phyloP scores from a whole-genome alignment of 2,329 filamentous ascomycete genomes.

The Raffaelea ambrosiae region DNA sequence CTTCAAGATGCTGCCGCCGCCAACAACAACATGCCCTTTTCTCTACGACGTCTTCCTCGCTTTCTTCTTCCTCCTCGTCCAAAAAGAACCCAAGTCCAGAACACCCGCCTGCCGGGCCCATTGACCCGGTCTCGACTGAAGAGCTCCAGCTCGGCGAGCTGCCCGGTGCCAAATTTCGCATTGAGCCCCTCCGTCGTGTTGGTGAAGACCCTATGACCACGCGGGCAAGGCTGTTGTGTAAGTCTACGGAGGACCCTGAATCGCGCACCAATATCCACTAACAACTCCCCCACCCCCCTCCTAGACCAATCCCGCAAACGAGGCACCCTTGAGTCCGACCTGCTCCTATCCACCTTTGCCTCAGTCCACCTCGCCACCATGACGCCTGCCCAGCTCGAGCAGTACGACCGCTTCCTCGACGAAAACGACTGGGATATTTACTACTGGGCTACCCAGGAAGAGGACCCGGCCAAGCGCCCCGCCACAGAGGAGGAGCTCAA shows the following conservation, averaged over 20 bases:
- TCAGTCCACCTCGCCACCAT: constrained; percentile 68
- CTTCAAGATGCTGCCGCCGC: neutral
- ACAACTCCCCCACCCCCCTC: neutral
- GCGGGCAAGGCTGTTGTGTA: constrained; percentile 71
- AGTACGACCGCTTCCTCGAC: constrained; percentile 91
- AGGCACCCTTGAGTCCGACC: constrained; percentile 90
- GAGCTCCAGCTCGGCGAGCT: constrained; percentile 82
- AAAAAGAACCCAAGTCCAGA: constrained; percentile 2
- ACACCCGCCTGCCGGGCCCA: constrained; percentile 11
- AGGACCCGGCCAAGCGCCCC: constrained; percentile 11
- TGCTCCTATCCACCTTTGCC: constrained; percentile 93
- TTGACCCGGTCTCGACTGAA: constrained; percentile 19
- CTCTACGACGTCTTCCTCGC: neutral
- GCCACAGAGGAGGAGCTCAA: neutral
- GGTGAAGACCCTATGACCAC: constrained; percentile 82
- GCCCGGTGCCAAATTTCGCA: constrained; percentile 74
- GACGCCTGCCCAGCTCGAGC: constrained; percentile 61
- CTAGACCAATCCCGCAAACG: constrained; percentile 94
- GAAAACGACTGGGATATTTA: constrained; percentile 99
- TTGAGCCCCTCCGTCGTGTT: constrained; percentile 78
- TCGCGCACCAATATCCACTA: too few relatives aligned
- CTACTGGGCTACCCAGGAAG: constrained; percentile 94
- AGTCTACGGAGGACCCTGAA: too few relatives aligned
- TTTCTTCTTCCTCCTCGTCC: neutral
- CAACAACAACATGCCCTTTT: too few relatives aligned